These are phyloP conservation scores for Heracleum sosnowskyi DNA, from an alignment of 129 eudicot genomes.

Conservation along the genomic window DNA sequence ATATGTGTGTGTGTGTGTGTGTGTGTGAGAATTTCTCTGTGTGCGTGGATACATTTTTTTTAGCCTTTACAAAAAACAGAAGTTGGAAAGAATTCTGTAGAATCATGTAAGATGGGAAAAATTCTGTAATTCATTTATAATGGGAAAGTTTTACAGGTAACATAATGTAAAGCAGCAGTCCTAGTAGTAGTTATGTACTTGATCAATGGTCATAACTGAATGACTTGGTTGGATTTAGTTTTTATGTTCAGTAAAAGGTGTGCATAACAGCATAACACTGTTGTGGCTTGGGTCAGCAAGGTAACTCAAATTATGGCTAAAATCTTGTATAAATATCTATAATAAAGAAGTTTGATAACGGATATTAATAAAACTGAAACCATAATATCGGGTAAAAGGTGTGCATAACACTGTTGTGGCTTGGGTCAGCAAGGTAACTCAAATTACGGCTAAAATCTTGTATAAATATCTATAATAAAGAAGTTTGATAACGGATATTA, in stretches of 20 bases:
- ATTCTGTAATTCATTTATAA: not conserved
- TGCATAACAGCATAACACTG: not conserved
- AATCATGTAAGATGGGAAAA: not conserved
- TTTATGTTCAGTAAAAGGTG: not conserved
- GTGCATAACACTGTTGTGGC: not conserved
- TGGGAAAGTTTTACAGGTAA: not conserved
- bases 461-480: not conserved
- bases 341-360: not conserved
- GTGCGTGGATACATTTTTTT: not conserved
- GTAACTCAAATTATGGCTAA: not conserved
- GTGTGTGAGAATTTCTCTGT: no score
- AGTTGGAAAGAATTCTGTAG: not conserved
- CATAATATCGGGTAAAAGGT: not conserved
- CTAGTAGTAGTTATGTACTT: not conserved
- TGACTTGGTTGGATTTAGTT: not conserved
- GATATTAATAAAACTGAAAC: not conserved
- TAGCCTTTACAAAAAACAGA: not conserved
- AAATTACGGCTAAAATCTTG: not conserved
- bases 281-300: not conserved
- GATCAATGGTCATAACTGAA: not conserved
- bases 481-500: not conserved
- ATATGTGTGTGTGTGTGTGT: not conserved
- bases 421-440: not conserved
- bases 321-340: not conserved
- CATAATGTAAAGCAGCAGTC: not conserved